Base-by-base conservation (phyloP, 1,284 basidiomycete genomes). In the Cutaneotrichosporon cavernicola region DNA sequence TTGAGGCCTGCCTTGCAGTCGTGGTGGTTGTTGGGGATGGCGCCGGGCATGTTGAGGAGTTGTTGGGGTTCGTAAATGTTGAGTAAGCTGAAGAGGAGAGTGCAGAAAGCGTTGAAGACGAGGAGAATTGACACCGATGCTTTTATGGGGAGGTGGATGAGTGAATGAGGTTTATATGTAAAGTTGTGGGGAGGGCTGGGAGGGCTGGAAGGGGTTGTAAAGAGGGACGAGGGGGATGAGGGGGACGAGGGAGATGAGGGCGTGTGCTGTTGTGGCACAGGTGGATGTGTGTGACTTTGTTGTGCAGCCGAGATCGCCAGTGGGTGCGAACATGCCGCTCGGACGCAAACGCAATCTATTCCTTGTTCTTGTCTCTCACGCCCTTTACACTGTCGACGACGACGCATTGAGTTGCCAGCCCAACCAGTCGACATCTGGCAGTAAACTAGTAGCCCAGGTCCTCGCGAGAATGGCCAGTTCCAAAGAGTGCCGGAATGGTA, bases 31-130 rank as follows among this genome's bases (percentile, higher is more conserved):
- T 9, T 38, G 55, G 40, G 55, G 55, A 56, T 46, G 38, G 36
- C n/a, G 13, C 55, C 55, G 55, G 55, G 55, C 55, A 56, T 56
- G 55, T 30, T n/a, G 51, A 32, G 9, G 51, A 18, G 30, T 13
- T 31, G 18, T 31, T 31, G 11, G 31, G 30, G 14, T 26, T 51
- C 14, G 50, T 26, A 26, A 26, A 11, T 51, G 30, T 53, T 56
- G 55, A 56, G 36, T 5, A 30, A 26, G 55, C 38, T 43, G 22
- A 56, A 43, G 22, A 56, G 21, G 38, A 40, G 38, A 14, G 34
- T 36, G 34, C 40, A 9, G 55, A 56, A 26, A 22, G 55, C 36
- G 26, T 18, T 30, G 55, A 40, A 22, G 38, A 56, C 36, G 32
- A 56, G 21, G 32, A 56, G 22, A 31, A 43, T 56, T 36, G 21